Percentiles rank a stretch among this genome's conserved stretches.
Evolutionary conservation across 2,329 filamentous ascomycete species (phyloP).

Genomic region (Mycosphaerella sp.): DNA sequence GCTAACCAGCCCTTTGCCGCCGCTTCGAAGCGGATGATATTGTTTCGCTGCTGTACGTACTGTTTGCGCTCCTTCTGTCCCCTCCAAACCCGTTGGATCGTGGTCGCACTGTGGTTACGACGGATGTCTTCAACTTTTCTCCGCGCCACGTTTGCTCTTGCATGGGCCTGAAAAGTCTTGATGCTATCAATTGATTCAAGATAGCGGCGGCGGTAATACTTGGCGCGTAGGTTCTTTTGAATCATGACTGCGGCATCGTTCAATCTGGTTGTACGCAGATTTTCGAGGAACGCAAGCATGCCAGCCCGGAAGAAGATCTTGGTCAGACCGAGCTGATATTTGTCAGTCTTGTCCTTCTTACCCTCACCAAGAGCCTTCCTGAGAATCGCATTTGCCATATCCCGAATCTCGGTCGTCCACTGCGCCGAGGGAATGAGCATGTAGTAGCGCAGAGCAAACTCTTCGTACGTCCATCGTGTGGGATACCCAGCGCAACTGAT

Average conservation of each 20-base stretch:
- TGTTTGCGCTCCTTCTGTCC: conserved; percentile 81
- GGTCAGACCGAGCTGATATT: conserved; percentile 93
- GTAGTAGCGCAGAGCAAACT: conserved; percentile 96
- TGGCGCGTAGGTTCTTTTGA: conserved; percentile 93
- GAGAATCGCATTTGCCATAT: conserved; percentile 91
- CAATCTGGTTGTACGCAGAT: conserved; percentile 78
- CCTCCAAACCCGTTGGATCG: conserved; percentile 91
- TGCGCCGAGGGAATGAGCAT: conserved; percentile 86
- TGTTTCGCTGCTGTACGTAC: conserved; percentile 70
- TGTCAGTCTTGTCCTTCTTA: conserved; percentile 66
- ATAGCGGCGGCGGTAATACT: conserved; percentile 90
- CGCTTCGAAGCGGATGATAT: conserved; percentile 83
- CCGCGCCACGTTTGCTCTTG: conserved; percentile 71
- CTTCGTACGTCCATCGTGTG: conserved; percentile 97
- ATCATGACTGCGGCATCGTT: conserved; percentile 97
- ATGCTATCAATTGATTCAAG: conserved; percentile 79
- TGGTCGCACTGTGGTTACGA: conserved; percentile 78
- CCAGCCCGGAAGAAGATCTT: conserved; percentile 99
- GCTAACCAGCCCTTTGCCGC: conserved; percentile 86
- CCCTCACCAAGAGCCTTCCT: conserved; percentile 69
- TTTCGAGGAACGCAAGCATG: conserved; percentile 97
- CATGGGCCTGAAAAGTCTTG: conserved; percentile 68
- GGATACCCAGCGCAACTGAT: conserved; percentile 97
- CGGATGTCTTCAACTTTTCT: conserved; percentile 73
- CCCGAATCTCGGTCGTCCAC: conserved; percentile 89